These are phyloP conservation scores for Monosporascus sp. DNA, from an alignment of 2,329 filamentous ascomycete species.

Conservation along the genomic window DNA sequence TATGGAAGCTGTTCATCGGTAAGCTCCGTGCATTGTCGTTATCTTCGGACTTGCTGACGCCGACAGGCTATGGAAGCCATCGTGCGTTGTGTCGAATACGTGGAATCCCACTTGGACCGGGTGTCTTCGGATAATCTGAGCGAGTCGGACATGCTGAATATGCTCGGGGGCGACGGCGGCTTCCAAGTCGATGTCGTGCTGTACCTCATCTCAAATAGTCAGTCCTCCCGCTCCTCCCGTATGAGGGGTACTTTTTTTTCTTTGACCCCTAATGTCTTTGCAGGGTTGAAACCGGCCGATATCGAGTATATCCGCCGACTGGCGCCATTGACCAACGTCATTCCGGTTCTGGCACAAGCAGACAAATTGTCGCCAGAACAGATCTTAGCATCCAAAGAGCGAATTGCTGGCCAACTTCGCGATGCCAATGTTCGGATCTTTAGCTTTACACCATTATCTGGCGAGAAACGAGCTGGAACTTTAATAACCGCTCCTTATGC, in stretches of 20 bases:
- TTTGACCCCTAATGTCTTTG: constrained; percentile 1
- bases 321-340: constrained; percentile 71
- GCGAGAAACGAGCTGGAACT: constrained; percentile 15
- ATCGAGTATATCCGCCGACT: constrained; percentile 67
- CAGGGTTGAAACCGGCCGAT: constrained; percentile 58
- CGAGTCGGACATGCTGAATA: constrained; percentile 68
- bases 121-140: constrained; percentile 59
- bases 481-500: constrained; percentile 56
- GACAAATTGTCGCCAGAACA: constrained; percentile 62
- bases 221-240: too few species aligned
- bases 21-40: constrained; percentile 21
- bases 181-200: constrained; percentile 80
- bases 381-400: constrained; percentile 53
- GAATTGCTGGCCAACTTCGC: constrained; percentile 51
- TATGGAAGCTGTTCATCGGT: constrained; percentile 51
- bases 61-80: constrained; percentile 46
- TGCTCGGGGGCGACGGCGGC: constrained; percentile 78
- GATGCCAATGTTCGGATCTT: constrained; percentile 59
- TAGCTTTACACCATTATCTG: constrained; percentile 49
- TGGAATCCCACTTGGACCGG: constrained; percentile 64
- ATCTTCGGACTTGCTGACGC: constrained; percentile 8
- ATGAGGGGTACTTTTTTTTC: too few species aligned
- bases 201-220: constrained; percentile 73
- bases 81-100: constrained; percentile 61
- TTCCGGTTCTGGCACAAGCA: constrained; percentile 73